Percentiles rank a stretch among this genome's conserved stretches.
Evolutionary conservation across 495 filamentous ascomycete genomes (phyloP).

Genomic region (Penicillium parvum): DNA sequence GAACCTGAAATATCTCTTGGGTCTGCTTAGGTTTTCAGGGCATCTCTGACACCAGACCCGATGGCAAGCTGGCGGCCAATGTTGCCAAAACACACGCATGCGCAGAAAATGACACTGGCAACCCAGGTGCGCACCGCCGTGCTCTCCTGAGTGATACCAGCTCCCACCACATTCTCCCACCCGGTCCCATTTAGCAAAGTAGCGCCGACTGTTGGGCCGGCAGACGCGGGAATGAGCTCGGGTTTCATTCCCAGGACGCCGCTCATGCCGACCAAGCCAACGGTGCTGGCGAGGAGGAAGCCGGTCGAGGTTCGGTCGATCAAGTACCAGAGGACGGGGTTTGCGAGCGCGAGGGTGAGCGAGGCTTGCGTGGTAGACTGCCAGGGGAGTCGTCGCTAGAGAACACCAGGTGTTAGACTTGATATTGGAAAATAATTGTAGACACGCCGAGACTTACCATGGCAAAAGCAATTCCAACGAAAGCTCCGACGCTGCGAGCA

Average conservation of each 20-base stretch:
- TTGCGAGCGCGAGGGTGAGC: slow-evolving; percentile 82
- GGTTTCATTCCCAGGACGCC: slow-evolving; percentile 69
- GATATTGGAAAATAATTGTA: too few relatives aligned
- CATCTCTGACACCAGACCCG: slow-evolving; percentile 23
- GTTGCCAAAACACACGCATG: slow-evolving; percentile 93
- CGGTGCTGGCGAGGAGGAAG: slow-evolving; percentile 65
- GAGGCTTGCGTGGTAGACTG: slow-evolving; percentile 91
- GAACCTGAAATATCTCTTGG: too few relatives aligned
- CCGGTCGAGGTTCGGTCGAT: slow-evolving; percentile 86
- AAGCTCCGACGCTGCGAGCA: slow-evolving; percentile 84
- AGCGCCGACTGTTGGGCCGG: slow-evolving; percentile 40
- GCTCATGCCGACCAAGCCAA: slow-evolving; percentile 70
- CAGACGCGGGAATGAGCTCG: slow-evolving; percentile 62
- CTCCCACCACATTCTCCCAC: slow-evolving; percentile 42
- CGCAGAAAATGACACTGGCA: slow-evolving; percentile 87
- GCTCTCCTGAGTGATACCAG: slow-evolving; percentile 64
- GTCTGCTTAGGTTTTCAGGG: slow-evolving; percentile 19
- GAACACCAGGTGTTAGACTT: too few relatives aligned
- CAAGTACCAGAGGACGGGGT: slow-evolving; percentile 93
- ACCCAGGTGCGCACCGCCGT: slow-evolving; percentile 84
- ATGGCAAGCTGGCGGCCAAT: slow-evolving; percentile 76
- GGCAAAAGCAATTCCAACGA: slow-evolving; percentile 94
- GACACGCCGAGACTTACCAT: slow-evolving; percentile 57
- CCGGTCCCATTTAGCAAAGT: slow-evolving; percentile 31
- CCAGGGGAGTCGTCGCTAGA: slow-evolving; percentile 81